Percentiles rank a stretch among this genome's conserved stretches.
Evolutionary conservation across 176 grass and related monocot genomes (phyloP).

Genomic region (Zea mays): Zm-B73-REFERENCE-NAM-5.0 NC_050097.1:9346001-9346500

Average conservation of each 20-base stretch:
- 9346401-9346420: conserved; percentile 96
- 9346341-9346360: conserved; percentile 99
- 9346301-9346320: conserved; percentile 65
- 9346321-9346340: conserved; percentile 77
- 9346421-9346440: conserved; percentile 99
- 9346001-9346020: neutral
- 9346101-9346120: conserved; percentile 81
- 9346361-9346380: conserved; percentile 81
- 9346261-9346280: conserved; percentile 62
- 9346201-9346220: conserved; percentile 85
- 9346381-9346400: conserved; percentile 98
- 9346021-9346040: conserved; percentile 16
- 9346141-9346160: conserved; percentile 95
- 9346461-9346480: conserved; percentile 84
- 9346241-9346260: conserved; percentile 80
- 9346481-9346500: conserved; percentile 94
- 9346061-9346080: conserved; percentile 98
- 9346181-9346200: conserved; percentile 75
- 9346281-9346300: conserved; percentile 87
- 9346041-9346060: conserved; percentile 90
- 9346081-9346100: conserved; percentile 71
- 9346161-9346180: conserved; percentile 94
- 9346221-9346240: conserved; percentile 85
- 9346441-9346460: conserved; percentile 96
- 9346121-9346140: conserved; percentile 82